Conservation (phyloP, 768 basidiomycete species). For the Leccinum arenicola region DNA sequence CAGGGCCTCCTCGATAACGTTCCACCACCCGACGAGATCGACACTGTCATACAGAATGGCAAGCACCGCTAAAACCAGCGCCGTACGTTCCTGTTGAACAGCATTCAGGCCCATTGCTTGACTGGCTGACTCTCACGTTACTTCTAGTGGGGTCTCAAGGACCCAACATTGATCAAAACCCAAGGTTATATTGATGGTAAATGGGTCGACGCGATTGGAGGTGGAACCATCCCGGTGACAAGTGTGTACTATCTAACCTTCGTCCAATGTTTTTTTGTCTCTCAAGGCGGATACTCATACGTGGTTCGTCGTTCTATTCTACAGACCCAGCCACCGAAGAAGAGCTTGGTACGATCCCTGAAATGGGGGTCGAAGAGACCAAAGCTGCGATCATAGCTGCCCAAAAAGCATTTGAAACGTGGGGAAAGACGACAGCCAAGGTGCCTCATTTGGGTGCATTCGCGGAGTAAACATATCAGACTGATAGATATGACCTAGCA, state of each 20-base stretch:
- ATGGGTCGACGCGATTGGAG: conserved; percentile 79
- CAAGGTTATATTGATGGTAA: conserved; percentile 82
- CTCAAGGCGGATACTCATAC: neutral
- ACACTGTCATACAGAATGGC: conserved; percentile 48
- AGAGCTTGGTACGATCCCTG: conserved; percentile 81
- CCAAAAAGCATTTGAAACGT: conserved; percentile 72
- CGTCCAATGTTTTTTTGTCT: neutral
- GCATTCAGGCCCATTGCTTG: neutral
- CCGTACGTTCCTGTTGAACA: conserved; percentile 31
- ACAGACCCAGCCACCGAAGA: conserved; percentile 87
- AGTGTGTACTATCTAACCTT: conserved; percentile 48
- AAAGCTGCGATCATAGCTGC: conserved; percentile 84
- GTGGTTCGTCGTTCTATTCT: neutral
- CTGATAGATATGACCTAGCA: conserved; percentile 40
- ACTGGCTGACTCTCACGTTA: neutral
- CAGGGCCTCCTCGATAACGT: conserved; percentile 8
- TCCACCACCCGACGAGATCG: conserved; percentile 5
- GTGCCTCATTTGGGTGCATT: conserved; percentile 35
- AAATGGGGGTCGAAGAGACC: conserved; percentile 85
- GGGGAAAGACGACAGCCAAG: conserved; percentile 87
- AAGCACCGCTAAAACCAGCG: conserved; percentile 36
- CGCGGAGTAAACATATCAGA: neutral
- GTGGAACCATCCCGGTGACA: conserved; percentile 67
- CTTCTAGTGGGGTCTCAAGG: conserved; percentile 70
- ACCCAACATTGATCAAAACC: conserved; percentile 68